These are phyloP conservation scores for Viridothelium virens DNA, from an alignment of 495 filamentous ascomycete species.

Conservation along the genomic window DNA sequence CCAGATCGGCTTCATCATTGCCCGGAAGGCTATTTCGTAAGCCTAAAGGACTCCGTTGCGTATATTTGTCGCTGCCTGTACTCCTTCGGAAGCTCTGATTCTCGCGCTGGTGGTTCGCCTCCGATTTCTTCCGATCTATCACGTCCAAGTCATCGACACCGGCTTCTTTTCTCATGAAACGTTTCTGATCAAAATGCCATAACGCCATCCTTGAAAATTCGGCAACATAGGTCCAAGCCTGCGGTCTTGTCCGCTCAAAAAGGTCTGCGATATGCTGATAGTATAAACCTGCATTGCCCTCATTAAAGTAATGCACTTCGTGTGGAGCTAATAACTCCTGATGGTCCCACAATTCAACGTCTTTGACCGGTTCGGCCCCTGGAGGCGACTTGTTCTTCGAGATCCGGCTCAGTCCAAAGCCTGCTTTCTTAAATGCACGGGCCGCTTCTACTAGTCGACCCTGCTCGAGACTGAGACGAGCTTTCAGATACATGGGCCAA, in stretches of 20 bases:
- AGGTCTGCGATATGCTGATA: slow-evolving; percentile 77
- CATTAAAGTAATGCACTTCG: slow-evolving; percentile 63
- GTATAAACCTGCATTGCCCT: slow-evolving; percentile 65
- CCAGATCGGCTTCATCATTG: not conserved
- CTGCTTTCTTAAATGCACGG: slow-evolving; percentile 70
- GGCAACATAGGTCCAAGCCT: slow-evolving; percentile 66
- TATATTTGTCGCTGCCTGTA: not conserved
- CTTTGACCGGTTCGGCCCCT: not conserved
- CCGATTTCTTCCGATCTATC: slow-evolving; percentile 1
- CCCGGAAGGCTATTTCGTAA: not conserved
- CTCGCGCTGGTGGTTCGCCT: not conserved
- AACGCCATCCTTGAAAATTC: slow-evolving; percentile 78
- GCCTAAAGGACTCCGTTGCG: slow-evolving; percentile 3
- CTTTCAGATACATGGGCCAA: slow-evolving; percentile 83
- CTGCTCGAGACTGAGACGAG: slow-evolving; percentile 65
- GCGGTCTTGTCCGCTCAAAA: slow-evolving; percentile 50
- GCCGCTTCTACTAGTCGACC: slow-evolving; percentile 66
- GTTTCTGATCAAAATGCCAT: slow-evolving; percentile 34
- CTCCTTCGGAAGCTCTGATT: not conserved
- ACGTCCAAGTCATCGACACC: slow-evolving; percentile 3
- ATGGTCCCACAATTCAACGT: slow-evolving; percentile 39
- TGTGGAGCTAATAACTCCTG: slow-evolving; percentile 60
- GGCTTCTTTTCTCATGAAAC: slow-evolving; percentile 6
- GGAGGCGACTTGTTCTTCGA: not conserved
- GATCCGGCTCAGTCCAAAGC: slow-evolving; percentile 61